phyloP scores from a whole-genome alignment of 768 basidiomycete genomes.

The Lactarius evosmus region DNA sequence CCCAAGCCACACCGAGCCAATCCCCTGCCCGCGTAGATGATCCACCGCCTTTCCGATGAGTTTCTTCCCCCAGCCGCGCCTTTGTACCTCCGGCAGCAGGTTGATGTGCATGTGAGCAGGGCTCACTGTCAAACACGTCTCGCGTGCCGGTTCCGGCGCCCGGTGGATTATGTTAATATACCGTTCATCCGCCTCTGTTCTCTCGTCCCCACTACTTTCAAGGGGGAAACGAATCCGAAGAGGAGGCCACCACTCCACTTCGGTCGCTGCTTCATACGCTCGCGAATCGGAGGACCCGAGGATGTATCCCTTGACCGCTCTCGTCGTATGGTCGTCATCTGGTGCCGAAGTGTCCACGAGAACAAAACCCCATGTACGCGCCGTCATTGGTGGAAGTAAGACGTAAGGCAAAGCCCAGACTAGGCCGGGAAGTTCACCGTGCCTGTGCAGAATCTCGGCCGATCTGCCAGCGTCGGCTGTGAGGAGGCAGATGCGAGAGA shows the following conservation, averaged over 20 bases:
- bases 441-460: slow-evolving; percentile 58
- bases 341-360: slow-evolving; percentile 47
- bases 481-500: slow-evolving; percentile 71
- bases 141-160: slow-evolving; percentile 40
- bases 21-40: slow-evolving; percentile 46
- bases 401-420: slow-evolving; percentile 76
- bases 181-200: slow-evolving; percentile 40
- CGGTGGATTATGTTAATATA: slow-evolving; percentile 39
- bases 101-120: slow-evolving; percentile 77
- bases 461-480: slow-evolving; percentile 70
- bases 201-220: slow-evolving; percentile 16
- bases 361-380: slow-evolving; percentile 66
- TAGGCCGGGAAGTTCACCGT: slow-evolving; percentile 63
- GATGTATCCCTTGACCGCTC: slow-evolving; percentile 66
- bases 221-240: slow-evolving; percentile 55
- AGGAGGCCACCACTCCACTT: slow-evolving; percentile 62
- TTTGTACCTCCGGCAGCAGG: slow-evolving; percentile 62
- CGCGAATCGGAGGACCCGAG: slow-evolving; percentile 67
- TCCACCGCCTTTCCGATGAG: slow-evolving; percentile 54
- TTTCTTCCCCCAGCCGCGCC: slow-evolving; percentile 67
- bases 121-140: slow-evolving; percentile 59
- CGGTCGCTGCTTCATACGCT: slow-evolving; percentile 53
- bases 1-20: slow-evolving; percentile 63
- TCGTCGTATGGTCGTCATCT: slow-evolving; percentile 32
- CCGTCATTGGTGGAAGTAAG: slow-evolving; percentile 44